Percentiles rank a stretch among this genome's conserved stretches.
phyloP scores from a whole-genome alignment of 1,139 yeast genomes.

The Saccharomycopsis crataegensis region DNA sequence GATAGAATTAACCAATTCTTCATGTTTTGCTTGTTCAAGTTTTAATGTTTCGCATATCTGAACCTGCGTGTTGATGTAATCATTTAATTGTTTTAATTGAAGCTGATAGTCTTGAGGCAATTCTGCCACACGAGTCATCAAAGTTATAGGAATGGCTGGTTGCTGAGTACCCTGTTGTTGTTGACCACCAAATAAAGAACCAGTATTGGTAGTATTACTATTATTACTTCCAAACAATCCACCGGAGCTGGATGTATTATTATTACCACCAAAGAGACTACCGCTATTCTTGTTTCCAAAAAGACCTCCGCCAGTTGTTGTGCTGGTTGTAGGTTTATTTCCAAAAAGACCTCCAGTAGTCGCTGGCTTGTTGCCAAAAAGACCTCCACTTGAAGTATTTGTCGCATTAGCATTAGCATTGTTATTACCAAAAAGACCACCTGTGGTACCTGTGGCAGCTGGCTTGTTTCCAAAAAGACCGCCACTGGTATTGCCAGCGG shows the following conservation, averaged over 20 bases:
- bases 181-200: slow-evolving; percentile 30
- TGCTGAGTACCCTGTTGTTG: slow-evolving; percentile 35
- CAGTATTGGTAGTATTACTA: slow-evolving; percentile 19
- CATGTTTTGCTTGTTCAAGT: slow-evolving; percentile 56
- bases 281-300: not conserved
- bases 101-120: slow-evolving; percentile 69
- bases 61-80: slow-evolving; percentile 77
- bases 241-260: slow-evolving; percentile 22
- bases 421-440: slow-evolving; percentile 25
- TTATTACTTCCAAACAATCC: slow-evolving; percentile 25
- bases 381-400: slow-evolving; percentile 21
- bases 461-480: slow-evolving; percentile 22
- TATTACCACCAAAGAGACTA: slow-evolving; percentile 25
- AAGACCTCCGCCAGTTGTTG: no score
- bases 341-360: slow-evolving; percentile 14
- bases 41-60: slow-evolving; percentile 73
- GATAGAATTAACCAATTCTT: slow-evolving; percentile 64
- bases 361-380: slow-evolving; percentile 22
- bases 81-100: slow-evolving; percentile 75
- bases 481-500: slow-evolving; percentile 21
- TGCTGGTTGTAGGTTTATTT: not conserved
- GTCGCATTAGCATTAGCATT: slow-evolving; percentile 19
- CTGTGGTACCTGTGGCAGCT: slow-evolving; percentile 21
- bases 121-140: slow-evolving; percentile 83
- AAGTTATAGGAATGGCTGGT: slow-evolving; percentile 50